Conservation (phyloP, 768 basidiomycete genomes). For the Boletus pseudo-olivaceus region DNA sequence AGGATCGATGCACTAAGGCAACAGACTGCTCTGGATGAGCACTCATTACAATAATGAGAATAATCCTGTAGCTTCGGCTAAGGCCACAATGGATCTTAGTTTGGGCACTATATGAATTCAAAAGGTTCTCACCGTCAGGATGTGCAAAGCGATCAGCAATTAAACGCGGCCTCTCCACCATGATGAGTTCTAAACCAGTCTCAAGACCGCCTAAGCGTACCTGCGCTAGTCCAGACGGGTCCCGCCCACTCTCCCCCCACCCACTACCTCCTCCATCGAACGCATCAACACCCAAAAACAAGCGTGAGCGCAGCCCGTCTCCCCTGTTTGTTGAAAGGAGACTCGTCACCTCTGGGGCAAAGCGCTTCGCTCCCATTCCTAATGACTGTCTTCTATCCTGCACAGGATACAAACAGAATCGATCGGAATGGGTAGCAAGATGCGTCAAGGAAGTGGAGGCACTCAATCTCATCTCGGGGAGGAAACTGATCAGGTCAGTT, state of each 20-base stretch:
- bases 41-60: no score
- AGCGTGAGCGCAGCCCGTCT: constrained; percentile 21
- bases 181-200: neutral
- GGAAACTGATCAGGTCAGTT: constrained; percentile 27
- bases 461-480: constrained; percentile 22
- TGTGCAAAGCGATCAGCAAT: no score
- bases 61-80: no score
- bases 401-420: constrained; percentile 18
- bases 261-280: neutral
- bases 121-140: constrained; percentile 2
- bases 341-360: constrained; percentile 26
- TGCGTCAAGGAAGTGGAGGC: constrained; percentile 19
- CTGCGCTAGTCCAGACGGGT: neutral
- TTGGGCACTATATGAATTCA: no score
- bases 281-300: constrained; percentile 3
- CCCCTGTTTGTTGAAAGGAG: constrained; percentile 12
- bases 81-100: no score
- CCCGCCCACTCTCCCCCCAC: neutral
- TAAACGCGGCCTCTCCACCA: neutral
- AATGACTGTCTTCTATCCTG: constrained; percentile 20
- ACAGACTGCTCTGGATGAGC: constrained; percentile 19
- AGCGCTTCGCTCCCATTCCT: constrained; percentile 28
- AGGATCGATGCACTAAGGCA: constrained; percentile 12
- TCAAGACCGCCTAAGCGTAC: constrained; percentile 16
- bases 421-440: constrained; percentile 19